Evolutionary conservation across 2,329 filamentous ascomycete genomes (phyloP), one percentile per base, ranked within the genome.

Genomic region (Lasiodiplodia gonubiensis): DNA sequence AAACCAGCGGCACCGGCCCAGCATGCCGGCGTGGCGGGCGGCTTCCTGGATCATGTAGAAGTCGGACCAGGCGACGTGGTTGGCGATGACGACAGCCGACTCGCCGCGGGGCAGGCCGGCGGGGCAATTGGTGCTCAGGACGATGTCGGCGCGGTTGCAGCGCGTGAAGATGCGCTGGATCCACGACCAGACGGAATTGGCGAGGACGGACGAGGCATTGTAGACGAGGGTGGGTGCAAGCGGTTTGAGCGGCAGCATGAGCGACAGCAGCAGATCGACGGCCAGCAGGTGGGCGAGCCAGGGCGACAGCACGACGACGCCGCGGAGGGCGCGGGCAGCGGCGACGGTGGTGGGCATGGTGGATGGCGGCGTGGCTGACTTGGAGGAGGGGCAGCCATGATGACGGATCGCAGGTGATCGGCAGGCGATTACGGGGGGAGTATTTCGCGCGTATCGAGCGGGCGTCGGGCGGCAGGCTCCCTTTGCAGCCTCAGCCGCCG

Each of bases 31-130:
- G 51, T 79, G 79, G 57, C 83, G 71, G 16, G 87, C 87, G 51
- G 88, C 76, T 46, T 83, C 82, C 76, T 90, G 86, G 70, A 89
- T 86, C 80, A 89, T 84, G 78, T 88, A 90, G 73, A 90, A 89
- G 75, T 89, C 87, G 67, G 82, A 80, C 87, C 87, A 89, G 63
- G 81, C 82, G 48, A 88, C 83, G 76, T 89, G 87, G 74, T 89
- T 88, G 65, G 83, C 80, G 64, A 89, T 78, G 37, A 89, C 85
- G 64, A 90, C 84, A 65, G 86, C 87, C 30, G 84, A 87, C 76
- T 90, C 87, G n/a, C 80, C 80, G 12, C 68, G 66, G 1, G 85
- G 86, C 10, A 89, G 76, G 1, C 72, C 68, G 70, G 86, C 84
- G 18, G 51, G 48, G 35, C 37, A 48, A 27, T 23, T 66, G 48